Evolutionary conservation across 148 eudicot species (phyloP).

Genomic region (Chenopodium formosanum): DNA sequence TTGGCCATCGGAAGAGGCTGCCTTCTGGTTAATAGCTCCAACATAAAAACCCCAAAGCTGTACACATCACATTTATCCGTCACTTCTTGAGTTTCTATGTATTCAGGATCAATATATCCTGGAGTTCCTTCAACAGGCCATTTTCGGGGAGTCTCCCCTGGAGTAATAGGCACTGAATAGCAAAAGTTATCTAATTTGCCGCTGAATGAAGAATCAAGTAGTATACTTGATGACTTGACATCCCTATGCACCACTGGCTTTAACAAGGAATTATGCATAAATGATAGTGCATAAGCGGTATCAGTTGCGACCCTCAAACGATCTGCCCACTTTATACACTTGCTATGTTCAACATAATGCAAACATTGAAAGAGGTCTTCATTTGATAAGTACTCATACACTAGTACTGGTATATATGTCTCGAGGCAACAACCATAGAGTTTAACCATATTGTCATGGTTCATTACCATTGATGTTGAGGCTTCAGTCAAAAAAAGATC

Average conservation of each 20-base stretch:
- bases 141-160: conserved; percentile 2
- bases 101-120: conserved; percentile 26
- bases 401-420: conserved; percentile 27
- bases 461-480: conserved; percentile 16
- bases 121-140: conserved; percentile 24
- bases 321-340: conserved; percentile 13
- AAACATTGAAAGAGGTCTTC: conserved; percentile 26
- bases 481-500: conserved; percentile 28
- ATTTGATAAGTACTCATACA: conserved; percentile 30
- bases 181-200: conserved; percentile 26
- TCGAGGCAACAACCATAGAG: conserved; percentile 38
- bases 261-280: conserved; percentile 17
- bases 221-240: neutral
- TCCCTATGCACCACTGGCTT: conserved; percentile 21
- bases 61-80: conserved; percentile 38
- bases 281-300: conserved; percentile 21
- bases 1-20: conserved; percentile 11
- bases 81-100: conserved; percentile 23
- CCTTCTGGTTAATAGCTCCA: conserved; percentile 21
- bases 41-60: conserved; percentile 32
- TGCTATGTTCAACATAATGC: neutral
- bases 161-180: neutral
- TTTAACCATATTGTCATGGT: conserved; percentile 25
- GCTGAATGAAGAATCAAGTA: conserved; percentile 13
- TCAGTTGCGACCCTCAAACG: conserved; percentile 32